Evolutionary conservation across 1,139 yeast species (phyloP).

Genomic region (Pichia sp.): DNA sequence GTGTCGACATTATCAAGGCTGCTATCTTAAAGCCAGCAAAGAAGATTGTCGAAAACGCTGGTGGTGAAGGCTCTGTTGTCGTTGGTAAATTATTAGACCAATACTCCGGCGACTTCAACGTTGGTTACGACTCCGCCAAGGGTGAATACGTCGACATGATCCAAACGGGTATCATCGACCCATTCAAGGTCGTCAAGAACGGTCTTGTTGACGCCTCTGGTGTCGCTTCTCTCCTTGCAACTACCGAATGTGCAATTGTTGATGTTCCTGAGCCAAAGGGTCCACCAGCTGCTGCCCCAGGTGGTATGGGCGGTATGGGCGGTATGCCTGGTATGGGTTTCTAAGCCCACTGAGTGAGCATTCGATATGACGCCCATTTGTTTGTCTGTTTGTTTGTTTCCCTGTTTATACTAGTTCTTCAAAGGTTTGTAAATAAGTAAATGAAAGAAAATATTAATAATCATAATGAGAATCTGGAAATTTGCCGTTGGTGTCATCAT

Average conservation of each 20-base stretch:
- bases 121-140: slow-evolving; percentile 91
- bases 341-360: slow-evolving; percentile 15
- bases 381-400: background rate
- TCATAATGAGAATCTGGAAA: background rate
- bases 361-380: no score
- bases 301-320: slow-evolving; percentile 43
- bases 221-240: slow-evolving; percentile 95
- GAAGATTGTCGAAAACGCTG: slow-evolving; percentile 96
- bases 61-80: slow-evolving; percentile 96
- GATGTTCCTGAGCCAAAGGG: slow-evolving; percentile 92
- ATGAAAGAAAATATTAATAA: background rate
- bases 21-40: slow-evolving; percentile 98
- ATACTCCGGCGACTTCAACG: slow-evolving; percentile 80
- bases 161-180: slow-evolving; percentile 97
- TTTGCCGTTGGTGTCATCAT: no score
- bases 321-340: slow-evolving; percentile 51
- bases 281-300: slow-evolving; percentile 58
- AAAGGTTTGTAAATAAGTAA: background rate
- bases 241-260: slow-evolving; percentile 98
- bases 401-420: background rate
- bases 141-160: slow-evolving; percentile 96
- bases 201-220: slow-evolving; percentile 97
- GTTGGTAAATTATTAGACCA: slow-evolving; percentile 88
- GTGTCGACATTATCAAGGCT: slow-evolving; percentile 91
- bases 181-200: slow-evolving; percentile 97